A percentile compares a stretch with the other conserved stretches of the same genome.
phyloP scores from a whole-genome alignment of 169 alveolate species.

The Plasmodium chabaudi region DNA sequence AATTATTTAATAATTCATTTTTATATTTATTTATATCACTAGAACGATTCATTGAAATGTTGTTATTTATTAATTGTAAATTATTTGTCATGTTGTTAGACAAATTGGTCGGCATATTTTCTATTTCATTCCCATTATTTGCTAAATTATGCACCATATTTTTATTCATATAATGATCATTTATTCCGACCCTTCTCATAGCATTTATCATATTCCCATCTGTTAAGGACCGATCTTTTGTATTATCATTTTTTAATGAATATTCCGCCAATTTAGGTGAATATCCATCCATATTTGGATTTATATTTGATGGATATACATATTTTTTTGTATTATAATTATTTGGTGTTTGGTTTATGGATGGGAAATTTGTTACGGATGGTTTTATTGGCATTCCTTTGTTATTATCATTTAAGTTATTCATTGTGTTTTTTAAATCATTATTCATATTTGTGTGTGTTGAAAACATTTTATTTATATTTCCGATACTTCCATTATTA shows the following conservation, averaged over 20 bases:
- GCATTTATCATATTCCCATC: background rate
- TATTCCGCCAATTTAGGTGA: constrained; percentile 1
- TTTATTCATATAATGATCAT: background rate
- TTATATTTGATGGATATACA: background rate
- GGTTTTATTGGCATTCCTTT: constrained; percentile 5
- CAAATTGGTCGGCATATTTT: no score
- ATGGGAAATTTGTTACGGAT: background rate
- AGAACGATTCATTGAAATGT: constrained; percentile 26
- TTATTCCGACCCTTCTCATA: background rate
- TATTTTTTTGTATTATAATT: constrained; percentile 13
- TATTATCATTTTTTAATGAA: background rate
- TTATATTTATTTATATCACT: constrained; percentile 6
- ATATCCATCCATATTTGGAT: background rate
- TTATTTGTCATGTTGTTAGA: no score
- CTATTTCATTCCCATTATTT: constrained; percentile 1
- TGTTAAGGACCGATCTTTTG: background rate
- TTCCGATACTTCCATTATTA: no score
- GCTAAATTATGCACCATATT: background rate
- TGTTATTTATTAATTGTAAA: constrained; percentile 43
- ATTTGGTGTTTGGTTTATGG: constrained; percentile 2
- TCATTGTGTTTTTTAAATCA: constrained; percentile 5
- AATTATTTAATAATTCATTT: constrained; percentile 13
- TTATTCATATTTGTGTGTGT: background rate
- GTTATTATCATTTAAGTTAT: constrained; percentile 15
- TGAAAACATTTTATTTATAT: no score